Evolutionary conservation across 352 stramenopile species (phyloP).

Genomic region (Thraustotheca clavata): DNA sequence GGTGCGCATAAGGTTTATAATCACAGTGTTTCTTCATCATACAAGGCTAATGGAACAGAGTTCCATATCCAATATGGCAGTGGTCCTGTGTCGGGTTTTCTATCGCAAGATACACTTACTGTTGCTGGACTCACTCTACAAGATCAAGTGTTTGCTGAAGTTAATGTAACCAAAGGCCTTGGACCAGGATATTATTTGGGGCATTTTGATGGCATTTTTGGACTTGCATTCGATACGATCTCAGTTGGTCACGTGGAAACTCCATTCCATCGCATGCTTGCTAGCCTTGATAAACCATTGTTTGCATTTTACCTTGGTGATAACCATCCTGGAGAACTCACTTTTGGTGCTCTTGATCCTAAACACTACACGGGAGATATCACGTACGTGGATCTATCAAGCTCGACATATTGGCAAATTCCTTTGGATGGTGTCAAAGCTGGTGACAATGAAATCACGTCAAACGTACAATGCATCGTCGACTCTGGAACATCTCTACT

Average conservation of each 20-base stretch:
- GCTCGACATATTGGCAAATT: conserved; percentile 62
- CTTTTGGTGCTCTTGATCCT: conserved; percentile 73
- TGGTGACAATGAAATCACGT: conserved; percentile 42
- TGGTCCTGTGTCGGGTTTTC: conserved; percentile 86
- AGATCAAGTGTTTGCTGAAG: conserved; percentile 92
- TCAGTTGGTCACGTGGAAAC: conserved; percentile 88
- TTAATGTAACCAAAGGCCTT: conserved; percentile 93
- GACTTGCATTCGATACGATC: conserved; percentile 93
- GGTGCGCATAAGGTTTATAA: conserved; percentile 81
- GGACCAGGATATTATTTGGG: conserved; percentile 90
- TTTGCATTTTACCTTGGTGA: conserved; percentile 96
- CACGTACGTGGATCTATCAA: conserved; percentile 77
- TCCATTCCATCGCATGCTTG: conserved; percentile 91
- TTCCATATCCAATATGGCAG: conserved; percentile 96
- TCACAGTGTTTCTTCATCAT: conserved; percentile 73
- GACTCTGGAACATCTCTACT: conserved; percentile 96
- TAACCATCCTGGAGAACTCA: conserved; percentile 66
- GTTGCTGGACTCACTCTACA: conserved; percentile 51
- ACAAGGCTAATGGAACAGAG: conserved; percentile 84
- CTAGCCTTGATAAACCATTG: conserved; percentile 82
- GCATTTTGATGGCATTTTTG: conserved; percentile 98
- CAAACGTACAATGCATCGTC: conserved; percentile 84
- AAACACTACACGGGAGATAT: conserved; percentile 93
- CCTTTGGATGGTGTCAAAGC: conserved; percentile 62
- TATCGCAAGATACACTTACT: conserved; percentile 82